Evolutionary conservation across 2,329 filamentous ascomycete genomes (phyloP), one percentile per base, ranked within the genome.

Genomic region (Chrysoporthe cubensis): DNA sequence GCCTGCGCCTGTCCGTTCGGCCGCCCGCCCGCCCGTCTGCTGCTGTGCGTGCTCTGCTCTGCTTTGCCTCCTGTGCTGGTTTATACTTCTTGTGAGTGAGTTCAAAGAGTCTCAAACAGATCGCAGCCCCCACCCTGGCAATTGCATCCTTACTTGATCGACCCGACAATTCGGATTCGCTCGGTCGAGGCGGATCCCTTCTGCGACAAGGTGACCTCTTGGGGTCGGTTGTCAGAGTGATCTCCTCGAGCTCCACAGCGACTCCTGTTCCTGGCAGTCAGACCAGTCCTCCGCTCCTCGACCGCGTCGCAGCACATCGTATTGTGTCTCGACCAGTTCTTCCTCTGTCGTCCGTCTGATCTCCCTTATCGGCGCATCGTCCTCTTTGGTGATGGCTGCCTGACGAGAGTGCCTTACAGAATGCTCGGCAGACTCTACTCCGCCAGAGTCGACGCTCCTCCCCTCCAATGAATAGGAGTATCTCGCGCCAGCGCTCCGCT

Each of bases 381-480:
- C 54, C 4, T 57, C 16, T 57, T 13, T 40, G 21, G 48, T 52
- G 40, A 60, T 43, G 37, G 37, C 43, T 44, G 21, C 32, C 65
- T 63, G 59, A 66, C 52, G 3, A 52, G 40, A 46, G 26, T 65
- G 37, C 21, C 34, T 26, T 2, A 52, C 56, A 58, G 62, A 62
- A 63, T 69, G 65, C 62, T 57, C 40, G 46, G 58, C 63, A 60
- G 56, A 56, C 61, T 48, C 42, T 54, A 18, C 57, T 59, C 62
- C 40, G 40, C 37, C 62, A 62, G 66, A 65, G 68, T 58, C 60
- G 52, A 58, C 57, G 4, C 57, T 46, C 61, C 56, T 50, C 54
- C 67, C 60, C 48, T 69, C 66, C 59, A 66, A 70, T 70, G 69
- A 70, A 66, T 59, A 69, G 66, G 69, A 70, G 66, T 54, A 69